Conservation (phyloP, 441 rosid genomes). For the Macaranga tanarius region DNA sequence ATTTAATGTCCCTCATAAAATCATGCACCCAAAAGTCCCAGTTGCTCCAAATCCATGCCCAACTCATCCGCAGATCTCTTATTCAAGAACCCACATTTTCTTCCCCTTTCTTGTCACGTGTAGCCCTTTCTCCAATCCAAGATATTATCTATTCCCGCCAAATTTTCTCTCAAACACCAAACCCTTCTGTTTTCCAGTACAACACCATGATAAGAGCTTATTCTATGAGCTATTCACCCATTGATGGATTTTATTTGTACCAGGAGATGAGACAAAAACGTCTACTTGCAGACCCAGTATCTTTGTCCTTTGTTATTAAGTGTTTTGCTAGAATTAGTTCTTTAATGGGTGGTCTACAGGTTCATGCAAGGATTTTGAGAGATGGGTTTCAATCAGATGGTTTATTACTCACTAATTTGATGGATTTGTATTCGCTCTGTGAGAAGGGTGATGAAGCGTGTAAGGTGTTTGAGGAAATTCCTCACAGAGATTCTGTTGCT, state of each 20-base stretch:
- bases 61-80: conserved; percentile 47
- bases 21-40: conserved; percentile 47
- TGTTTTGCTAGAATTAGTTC: conserved; percentile 45
- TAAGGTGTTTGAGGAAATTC: conserved; percentile 74
- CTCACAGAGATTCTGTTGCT: conserved; percentile 52
- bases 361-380: conserved; percentile 57
- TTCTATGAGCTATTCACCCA: conserved; percentile 45
- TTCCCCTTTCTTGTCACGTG: conserved; percentile 55
- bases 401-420: conserved; percentile 59
- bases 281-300: conserved; percentile 40
- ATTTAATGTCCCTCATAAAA: conserved; percentile 50
- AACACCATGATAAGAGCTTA: conserved; percentile 72
- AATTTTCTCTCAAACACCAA: conserved; percentile 45
- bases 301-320: conserved; percentile 60
- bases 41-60: conserved; percentile 68
- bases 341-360: conserved; percentile 49
- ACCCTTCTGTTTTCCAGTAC: conserved; percentile 53
- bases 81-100: conserved; percentile 43
- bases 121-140: conserved; percentile 38
- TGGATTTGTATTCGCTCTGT: conserved; percentile 54
- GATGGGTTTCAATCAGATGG: conserved; percentile 67
- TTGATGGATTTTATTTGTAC: conserved; percentile 51
- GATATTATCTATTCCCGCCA: conserved; percentile 46
- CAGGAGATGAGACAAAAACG: conserved; percentile 42
- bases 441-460: conserved; percentile 38